phyloP scores from a whole-genome alignment of 495 filamentous ascomycete genomes.

The Daldinia grandis region DNA sequence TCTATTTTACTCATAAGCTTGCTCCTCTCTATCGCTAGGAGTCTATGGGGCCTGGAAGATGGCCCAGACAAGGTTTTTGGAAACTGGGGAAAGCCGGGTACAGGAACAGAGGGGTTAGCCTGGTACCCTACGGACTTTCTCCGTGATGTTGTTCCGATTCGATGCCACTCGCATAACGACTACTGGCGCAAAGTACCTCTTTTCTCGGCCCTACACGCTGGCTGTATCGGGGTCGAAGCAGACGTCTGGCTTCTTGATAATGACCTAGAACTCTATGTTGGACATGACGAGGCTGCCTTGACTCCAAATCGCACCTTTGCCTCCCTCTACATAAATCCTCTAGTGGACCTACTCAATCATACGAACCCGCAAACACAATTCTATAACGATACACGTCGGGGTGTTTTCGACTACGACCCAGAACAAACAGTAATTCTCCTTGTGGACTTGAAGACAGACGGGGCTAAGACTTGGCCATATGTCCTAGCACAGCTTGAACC shows the following conservation, averaged over 20 bases:
- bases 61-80: slow-evolving; percentile 64
- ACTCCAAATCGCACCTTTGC: slow-evolving; percentile 65
- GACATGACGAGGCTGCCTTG: slow-evolving; percentile 62
- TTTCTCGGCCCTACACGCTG: slow-evolving; percentile 68
- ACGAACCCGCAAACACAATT: slow-evolving; percentile 61
- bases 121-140: slow-evolving; percentile 82
- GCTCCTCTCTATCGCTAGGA: slow-evolving; percentile 58
- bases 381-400: slow-evolving; percentile 55
- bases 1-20: slow-evolving; percentile 53
- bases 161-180: slow-evolving; percentile 88
- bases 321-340: slow-evolving; percentile 70
- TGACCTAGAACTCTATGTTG: slow-evolving; percentile 65
- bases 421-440: slow-evolving; percentile 72
- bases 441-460: slow-evolving; percentile 74
- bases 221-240: slow-evolving; percentile 81
- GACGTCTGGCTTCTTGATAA: slow-evolving; percentile 85
- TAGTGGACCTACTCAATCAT: slow-evolving; percentile 63
- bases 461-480: slow-evolving; percentile 57
- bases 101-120: slow-evolving; percentile 57
- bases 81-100: slow-evolving; percentile 61
- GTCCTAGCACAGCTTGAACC: slow-evolving; percentile 71
- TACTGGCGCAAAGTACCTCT: slow-evolving; percentile 84
- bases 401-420: slow-evolving; percentile 68
- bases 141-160: slow-evolving; percentile 71
- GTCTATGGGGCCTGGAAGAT: slow-evolving; percentile 62